Evolutionary conservation across 306 rosid species (phyloP), one percentile per base, ranked within the genome.

Genomic region (Spatholobus suberectus): DNA sequence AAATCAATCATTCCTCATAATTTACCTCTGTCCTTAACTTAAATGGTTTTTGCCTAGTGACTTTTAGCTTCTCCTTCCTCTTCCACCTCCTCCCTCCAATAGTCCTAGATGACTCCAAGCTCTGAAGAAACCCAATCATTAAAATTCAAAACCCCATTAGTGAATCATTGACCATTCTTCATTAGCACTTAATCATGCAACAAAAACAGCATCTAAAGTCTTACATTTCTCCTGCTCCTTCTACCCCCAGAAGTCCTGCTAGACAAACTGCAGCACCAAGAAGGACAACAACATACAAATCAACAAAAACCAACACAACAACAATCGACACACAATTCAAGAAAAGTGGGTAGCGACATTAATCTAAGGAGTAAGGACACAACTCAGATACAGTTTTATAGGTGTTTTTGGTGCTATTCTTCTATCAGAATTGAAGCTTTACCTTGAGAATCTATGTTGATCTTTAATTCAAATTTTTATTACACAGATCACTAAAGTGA

Each of bases 1-100:
- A 35, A 79, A 29, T 8, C 73, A 67, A 38, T 73, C 13, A 49
- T 35, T 62, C 44, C 10, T 65, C 75, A 26, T 24, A 24, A 18
- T 37, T 76, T 74, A 96, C 99, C 92, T 92, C 99, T 26, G 99
- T 96, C 85, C 97, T 90, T 52, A 96, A 93, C 90, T 90, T 94
- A 83, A 96, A 96, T 26, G 99, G 99, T 58, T 92, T 90, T 37
- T 81, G 93, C 80, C 88, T 88, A 14, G 95, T 94, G 41, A 82
- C 89, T 87, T 81, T 92, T 35, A 77, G 88, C 83, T 88, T 88
- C 85, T 93, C 87, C 82, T 90, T 88, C 85, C 89, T 90, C 81
- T 88, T 92, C 97, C 94, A 82, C 88, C 86, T 91, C 58, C 90
- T 87, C 63, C 94, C 97, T 67, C 92, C 94, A 40, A 85, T 70